Evolutionary conservation across 139 green algal genomes (phyloP).

Genomic region (Micractinium conductrix): DNA sequence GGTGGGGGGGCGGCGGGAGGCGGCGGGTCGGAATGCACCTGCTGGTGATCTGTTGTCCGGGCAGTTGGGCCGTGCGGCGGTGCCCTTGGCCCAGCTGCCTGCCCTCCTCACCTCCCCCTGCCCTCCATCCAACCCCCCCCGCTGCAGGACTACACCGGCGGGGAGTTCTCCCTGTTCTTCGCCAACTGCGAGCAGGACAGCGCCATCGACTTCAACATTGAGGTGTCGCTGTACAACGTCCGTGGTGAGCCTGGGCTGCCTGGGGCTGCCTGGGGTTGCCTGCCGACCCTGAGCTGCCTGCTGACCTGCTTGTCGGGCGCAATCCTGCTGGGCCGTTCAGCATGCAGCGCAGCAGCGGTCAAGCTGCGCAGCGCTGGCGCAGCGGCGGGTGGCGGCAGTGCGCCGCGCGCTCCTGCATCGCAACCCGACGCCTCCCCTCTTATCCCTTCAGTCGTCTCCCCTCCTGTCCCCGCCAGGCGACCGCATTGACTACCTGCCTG

Average conservation of each 20-base stretch:
- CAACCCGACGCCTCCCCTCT: neutral
- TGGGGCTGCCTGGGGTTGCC: neutral
- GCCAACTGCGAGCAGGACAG: constrained; percentile 84
- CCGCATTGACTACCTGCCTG: constrained; percentile 85
- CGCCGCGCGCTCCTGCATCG: neutral
- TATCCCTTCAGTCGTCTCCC: neutral
- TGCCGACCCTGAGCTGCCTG: too few species aligned
- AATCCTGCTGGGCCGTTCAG: neutral
- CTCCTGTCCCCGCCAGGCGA: constrained; percentile 35
- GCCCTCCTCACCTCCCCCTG: too few species aligned
- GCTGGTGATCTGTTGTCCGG: too few species aligned
- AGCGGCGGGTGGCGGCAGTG: too few species aligned
- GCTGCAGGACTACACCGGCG: constrained; percentile 48
- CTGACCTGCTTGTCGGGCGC: too few species aligned
- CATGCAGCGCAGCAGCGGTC: too few species aligned
- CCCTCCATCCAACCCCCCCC: too few species aligned
- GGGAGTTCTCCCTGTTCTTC: constrained; percentile 90
- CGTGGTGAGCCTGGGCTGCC: constrained; percentile 19
- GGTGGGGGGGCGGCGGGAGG: neutral
- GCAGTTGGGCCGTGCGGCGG: too few species aligned
- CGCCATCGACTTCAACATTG: constrained; percentile 78
- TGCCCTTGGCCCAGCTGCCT: too few species aligned
- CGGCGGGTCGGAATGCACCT: too few species aligned
- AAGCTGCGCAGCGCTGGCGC: too few species aligned
- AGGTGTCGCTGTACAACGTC: constrained; percentile 84